Conservation (phyloP, 495 filamentous ascomycete genomes). For the Glarea lozoyensis region DNA sequence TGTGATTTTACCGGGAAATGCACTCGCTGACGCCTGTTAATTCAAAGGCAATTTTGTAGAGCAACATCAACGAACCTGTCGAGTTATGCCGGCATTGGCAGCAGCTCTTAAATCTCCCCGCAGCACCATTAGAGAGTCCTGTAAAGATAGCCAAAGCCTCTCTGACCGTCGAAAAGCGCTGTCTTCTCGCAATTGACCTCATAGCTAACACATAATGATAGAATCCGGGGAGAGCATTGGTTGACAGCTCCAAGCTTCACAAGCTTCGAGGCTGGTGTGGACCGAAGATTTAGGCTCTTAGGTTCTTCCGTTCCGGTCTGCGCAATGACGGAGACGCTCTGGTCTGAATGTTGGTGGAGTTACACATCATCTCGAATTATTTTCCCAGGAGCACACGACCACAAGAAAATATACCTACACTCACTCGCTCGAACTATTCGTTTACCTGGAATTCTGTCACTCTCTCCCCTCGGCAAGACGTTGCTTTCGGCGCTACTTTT, state of each 20-base stretch:
- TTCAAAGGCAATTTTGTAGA: neutral
- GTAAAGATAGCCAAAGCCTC: conserved; percentile 15
- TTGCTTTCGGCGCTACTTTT: too few species aligned
- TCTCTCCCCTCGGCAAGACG: too few species aligned
- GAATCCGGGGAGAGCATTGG: too few species aligned
- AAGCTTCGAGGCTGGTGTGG: neutral
- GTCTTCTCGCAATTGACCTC: conserved; percentile 6
- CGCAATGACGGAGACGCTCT: neutral
- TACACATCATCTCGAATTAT: too few species aligned
- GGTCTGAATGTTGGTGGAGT: too few species aligned
- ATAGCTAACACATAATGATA: too few species aligned
- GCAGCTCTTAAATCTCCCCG: conserved; percentile 6
- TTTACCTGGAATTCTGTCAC: too few species aligned
- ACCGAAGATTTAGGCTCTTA: conserved; percentile 3
- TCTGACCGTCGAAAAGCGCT: conserved; percentile 6
- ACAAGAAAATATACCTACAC: too few species aligned
- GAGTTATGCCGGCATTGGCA: conserved; percentile 19
- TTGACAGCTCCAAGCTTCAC: neutral
- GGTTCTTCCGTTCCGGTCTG: conserved; percentile 2
- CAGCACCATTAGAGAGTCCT: conserved; percentile 6
- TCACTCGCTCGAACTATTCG: too few species aligned
- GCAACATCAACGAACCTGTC: conserved; percentile 8
- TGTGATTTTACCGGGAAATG: conserved; percentile 21
- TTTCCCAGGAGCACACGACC: too few species aligned
- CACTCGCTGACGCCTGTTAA: too few species aligned